Evolutionary conservation across 208 protist genomes (phyloP), one percentile per base, ranked within the genome.

Genomic region (Naegleria lovaniensis): DNA sequence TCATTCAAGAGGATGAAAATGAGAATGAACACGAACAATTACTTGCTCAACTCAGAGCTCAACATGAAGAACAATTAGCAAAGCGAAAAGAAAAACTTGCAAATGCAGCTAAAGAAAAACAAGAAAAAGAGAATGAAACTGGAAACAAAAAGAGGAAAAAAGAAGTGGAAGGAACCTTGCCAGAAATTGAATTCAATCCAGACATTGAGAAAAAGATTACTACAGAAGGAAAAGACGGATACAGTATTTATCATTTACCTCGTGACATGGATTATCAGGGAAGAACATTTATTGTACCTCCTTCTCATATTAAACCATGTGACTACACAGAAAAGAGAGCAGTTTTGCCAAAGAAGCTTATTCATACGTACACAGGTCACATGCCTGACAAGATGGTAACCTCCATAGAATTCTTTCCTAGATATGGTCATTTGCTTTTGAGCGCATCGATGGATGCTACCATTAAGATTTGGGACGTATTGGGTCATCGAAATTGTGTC

Each of bases 401-500:
- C 39, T 93, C 95, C 15, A 94, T 99, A 79, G 94, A 96, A 43
- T 98, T 98, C 93, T 97, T 97, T 25, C 98, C 98, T 39, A 91
- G 94, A 43, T 94, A 92, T 90, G 98, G 96, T 11, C 97, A 99
- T 94, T 92, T 99, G 9, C 92, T 99, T 7, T 96, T 99, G 88
- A 97, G 97, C 0, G 95, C 95, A 0, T 94, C 97, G 91, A 94
- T 98, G 90, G 95, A 97, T 76, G 94, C 94, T 3, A 94, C 95
- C 76, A 94, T 95, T 85, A 95, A 96, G 89, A 93, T 99, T 85
- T 99, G 97, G 96, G 95, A 98, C 85, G 94, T 97, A n/a, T 48
- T 95, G 58, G 67, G 92, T 36, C 92, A 96, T 0, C 92, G 95
- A 38, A 85, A 92, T 79, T 96, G 94, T 88, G 91, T 99, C 85